Base-by-base conservation (phyloP, 345 rosid genomes). In the Lepidium africanum region DNA sequence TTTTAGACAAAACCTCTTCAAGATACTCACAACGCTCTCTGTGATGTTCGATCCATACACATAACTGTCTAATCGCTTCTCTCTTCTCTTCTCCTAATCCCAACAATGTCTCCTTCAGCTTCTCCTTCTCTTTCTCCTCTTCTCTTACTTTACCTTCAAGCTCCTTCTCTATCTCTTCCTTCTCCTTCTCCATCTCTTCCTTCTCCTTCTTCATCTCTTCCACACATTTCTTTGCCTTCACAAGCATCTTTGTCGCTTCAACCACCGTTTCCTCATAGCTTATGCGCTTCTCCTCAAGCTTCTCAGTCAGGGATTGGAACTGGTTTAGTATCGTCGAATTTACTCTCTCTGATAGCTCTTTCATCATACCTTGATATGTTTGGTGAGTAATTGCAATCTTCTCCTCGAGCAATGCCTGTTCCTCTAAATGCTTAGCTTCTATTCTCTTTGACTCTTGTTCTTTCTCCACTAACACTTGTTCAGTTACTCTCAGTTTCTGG, bases 401-500 rank as follows among this genome's bases (percentile, higher is more conserved):
- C 70, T 81, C 91, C 81, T 87, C 85, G 5, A 94, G 85, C 45
- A 77, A 30, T 71, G 72, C 78, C 60, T 74, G 87, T 70, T 94
- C 84, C 83, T 86, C 84, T 69, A 63, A 71, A 76, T 83, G 78
- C 78, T 77, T 82, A 39, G 80, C 85, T 80, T 87, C 96, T 14
- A 84, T 83, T 66, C 79, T 79, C 78, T 79, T 81, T 67, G 78
- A 76, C 42, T 67, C 75, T 61, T 85, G 96, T 81, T 91, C 99
- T 65, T 71, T 87, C 85, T 91, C 96, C 1, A 77, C 59, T 13
- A 94, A 82, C 38, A 85, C 78, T 63, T 94, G 97, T 14, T 94
- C 96, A 1, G 96, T 87, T 71, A 91, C 80, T 38, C 99, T 87
- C 39, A 87, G 91, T 77, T 94, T 91, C 86, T 94, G 97, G 84